phyloP scores from a whole-genome alignment of 2,329 filamentous ascomycete genomes.

The Neonectria sp. region DNA sequence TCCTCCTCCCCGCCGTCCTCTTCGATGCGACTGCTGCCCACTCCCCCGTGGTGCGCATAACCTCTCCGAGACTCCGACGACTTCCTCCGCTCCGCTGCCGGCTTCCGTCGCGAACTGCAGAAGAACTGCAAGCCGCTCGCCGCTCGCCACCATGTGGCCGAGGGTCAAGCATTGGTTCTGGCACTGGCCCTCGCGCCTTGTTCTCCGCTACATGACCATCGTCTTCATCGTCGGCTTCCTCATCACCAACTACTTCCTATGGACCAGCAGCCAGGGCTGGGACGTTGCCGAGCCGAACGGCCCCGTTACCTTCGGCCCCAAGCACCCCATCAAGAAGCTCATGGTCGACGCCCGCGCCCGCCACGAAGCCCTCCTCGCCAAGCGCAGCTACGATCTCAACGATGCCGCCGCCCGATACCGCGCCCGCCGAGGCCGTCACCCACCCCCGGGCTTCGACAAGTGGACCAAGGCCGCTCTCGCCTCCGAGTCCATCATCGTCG shows the following conservation, averaged over 20 bases:
- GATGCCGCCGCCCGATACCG: slow-evolving; percentile 71
- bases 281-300: slow-evolving; percentile 42
- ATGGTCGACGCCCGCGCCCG: slow-evolving; percentile 62
- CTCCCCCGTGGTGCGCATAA: slow-evolving; percentile 44
- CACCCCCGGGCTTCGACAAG: slow-evolving; percentile 74
- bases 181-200: slow-evolving; percentile 48
- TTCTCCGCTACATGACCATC: slow-evolving; percentile 48
- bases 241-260: slow-evolving; percentile 51
- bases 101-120: slow-evolving; percentile 26
- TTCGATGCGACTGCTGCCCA: slow-evolving; percentile 44
- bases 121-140: slow-evolving; percentile 8
- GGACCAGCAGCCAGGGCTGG: slow-evolving; percentile 48
- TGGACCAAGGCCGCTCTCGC: slow-evolving; percentile 71
- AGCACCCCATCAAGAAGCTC: slow-evolving; percentile 67
- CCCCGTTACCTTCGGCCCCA: slow-evolving; percentile 43
- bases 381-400: slow-evolving; percentile 64
- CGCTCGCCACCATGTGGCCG: slow-evolving; percentile 42
- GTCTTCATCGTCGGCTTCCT: slow-evolving; percentile 45
- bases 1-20: slow-evolving; percentile 18
- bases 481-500: slow-evolving; percentile 69
- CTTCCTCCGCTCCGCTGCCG: slow-evolving; percentile 28
- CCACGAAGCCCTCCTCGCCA: slow-evolving; percentile 59
- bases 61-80: slow-evolving; percentile 26
- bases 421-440: slow-evolving; percentile 69
- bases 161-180: slow-evolving; percentile 46